Evolutionary conservation across 148 eudicot genomes (phyloP), one percentile per base, ranked within the genome.

Genomic region (Heliosperma pusillum): DNA sequence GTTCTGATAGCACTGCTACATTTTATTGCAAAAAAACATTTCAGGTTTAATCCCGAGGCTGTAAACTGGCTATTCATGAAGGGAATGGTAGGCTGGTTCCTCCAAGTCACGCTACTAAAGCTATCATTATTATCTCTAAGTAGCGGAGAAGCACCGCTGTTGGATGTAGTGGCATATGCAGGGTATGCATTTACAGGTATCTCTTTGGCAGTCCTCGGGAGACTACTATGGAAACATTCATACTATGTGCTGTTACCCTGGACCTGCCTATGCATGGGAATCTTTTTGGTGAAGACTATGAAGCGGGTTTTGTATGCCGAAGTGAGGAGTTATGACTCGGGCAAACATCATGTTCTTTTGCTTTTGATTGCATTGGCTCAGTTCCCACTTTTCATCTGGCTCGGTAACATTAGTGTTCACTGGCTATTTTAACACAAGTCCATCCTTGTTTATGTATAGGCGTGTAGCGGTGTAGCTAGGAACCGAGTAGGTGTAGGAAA

Each of bases 231-330:
- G 86, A 75, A 79, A 70, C 84, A 85, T 55, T 82, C 93, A 0
- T 87, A 89, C 78, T 91, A 87, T 81, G 64, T 85, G 33, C 50
- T 89, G 81, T 69, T 89, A 82, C 88, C 87, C 0, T 88, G 87
- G 90, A 83, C 88, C n/a, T 87, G 93, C 85, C 71, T 91, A 44
- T 86, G 91, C 83, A 91, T 88, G 93, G 97, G 89, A 79, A 74
- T 86, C 57, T 89, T 91, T 86, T 56, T 91, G 78, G 91, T 91
- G 74, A 87, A 89, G 89, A 91, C 91, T 0, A 91, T 89, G 93
- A 89, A 88, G 82, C 78, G 97, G 69, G 93, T 91, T 69, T 86
- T 91, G 3, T 86, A 86, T 36, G 88, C 97, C 0, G 97, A 89
- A 81, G 91, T 89, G 60, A 86, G 93, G 59, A 87, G 86, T 59